Base-by-base conservation (phyloP, 2,329 filamentous ascomycete species). In the Coniochaeta sp. region DNA sequence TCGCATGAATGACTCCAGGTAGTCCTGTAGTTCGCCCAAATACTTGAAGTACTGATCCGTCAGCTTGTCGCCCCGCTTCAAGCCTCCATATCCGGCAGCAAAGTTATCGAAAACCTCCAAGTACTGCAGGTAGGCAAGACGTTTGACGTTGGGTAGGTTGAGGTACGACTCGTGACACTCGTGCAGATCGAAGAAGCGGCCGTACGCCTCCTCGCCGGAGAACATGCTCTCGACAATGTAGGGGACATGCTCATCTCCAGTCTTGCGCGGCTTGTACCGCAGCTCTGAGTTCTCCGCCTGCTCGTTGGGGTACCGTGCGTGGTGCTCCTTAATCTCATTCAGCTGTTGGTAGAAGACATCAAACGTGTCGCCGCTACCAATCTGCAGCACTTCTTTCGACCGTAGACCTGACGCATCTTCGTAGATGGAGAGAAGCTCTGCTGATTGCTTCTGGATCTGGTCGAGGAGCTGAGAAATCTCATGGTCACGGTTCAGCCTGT, bases 31-130 rank as follows among this genome's bases (percentile, higher is more conserved):
- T 40, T 89, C 85, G 47, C 88, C 88, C 12, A 97, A 84, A 70
- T 99, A 99, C 64, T 85, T 85, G 74, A 98, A 96, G 73, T 98
- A 99, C 67, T 89, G 85, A 67, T 98, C 93, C 0, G 90, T 96
- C 74, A 96, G 77, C 77, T 98, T 99, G 70, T 96, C 90, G 33
- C 81, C 78, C 58, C 90, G 82, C 71, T 90, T 93, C 64, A 96
- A 81, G 14, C 87, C 87, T 57, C 89, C 84, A 57, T 87, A 81
- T 4, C 89, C 89, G 0, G 87, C 82, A 1, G 86, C 81, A 71
- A 99, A 98, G 64, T 86, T 85, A 75, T 99, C 95, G 72, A 99
- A 98, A 1, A 87, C 76, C 65, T 96, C 91, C 43, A 99, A 85
- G 68, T 96, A 99, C 78, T 98, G 93, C 57, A 98, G 80, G 70